These are phyloP conservation scores for Arthrobotrys pseudoclavata DNA, from an alignment of 2,329 filamentous ascomycete species.

Conservation along the genomic window DNA sequence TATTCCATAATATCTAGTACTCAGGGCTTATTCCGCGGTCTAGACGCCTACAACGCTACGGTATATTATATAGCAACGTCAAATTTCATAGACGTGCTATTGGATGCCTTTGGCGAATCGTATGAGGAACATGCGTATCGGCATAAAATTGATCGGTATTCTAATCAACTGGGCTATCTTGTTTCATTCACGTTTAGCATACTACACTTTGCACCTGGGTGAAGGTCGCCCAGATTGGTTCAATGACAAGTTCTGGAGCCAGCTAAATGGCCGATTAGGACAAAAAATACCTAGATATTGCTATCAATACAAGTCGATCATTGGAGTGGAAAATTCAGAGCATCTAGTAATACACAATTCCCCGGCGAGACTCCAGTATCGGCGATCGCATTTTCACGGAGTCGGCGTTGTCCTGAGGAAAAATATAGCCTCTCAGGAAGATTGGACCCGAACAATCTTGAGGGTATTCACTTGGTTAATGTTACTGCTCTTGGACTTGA, in stretches of 20 bases:
- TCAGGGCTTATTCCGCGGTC: too few relatives aligned
- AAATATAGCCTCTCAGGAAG: not conserved
- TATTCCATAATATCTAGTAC: too few relatives aligned
- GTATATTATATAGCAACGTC: not conserved
- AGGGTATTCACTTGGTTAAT: slow-evolving; percentile 7
- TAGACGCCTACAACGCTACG: too few relatives aligned
- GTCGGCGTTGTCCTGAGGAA: not conserved
- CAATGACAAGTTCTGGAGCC: not conserved
- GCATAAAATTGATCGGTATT: not conserved
- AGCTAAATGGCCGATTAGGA: not conserved
- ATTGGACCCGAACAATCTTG: not conserved
- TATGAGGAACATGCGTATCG: not conserved
- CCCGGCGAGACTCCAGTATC: not conserved
- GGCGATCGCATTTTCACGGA: not conserved
- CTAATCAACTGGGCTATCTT: not conserved
- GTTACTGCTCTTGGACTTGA: not conserved
- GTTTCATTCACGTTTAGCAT: not conserved
- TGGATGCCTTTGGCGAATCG: not conserved
- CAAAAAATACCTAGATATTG: not conserved
- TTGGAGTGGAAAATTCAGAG: not conserved
- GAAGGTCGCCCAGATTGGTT: slow-evolving; percentile 5
- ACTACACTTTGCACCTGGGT: slow-evolving; percentile 4
- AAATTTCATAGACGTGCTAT: not conserved
- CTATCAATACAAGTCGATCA: not conserved
- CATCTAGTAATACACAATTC: slow-evolving; percentile 3